Percentiles rank a stretch among this genome's conserved stretches.
Conservation (phyloP, 495 filamentous ascomycete species). For the Penicillium flavigenum region DNA sequence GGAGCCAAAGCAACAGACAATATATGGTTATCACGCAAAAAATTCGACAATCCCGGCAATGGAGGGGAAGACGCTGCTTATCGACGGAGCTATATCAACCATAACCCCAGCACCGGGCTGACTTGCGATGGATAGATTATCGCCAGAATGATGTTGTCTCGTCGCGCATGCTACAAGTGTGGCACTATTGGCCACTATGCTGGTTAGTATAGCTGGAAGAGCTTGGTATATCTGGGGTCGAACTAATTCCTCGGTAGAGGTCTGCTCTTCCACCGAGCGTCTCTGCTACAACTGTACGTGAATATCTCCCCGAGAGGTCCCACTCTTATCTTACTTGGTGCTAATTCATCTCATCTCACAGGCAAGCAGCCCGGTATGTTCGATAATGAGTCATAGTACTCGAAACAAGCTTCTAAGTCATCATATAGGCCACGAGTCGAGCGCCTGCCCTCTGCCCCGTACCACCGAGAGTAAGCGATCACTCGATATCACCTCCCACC, state of each 20-base stretch:
- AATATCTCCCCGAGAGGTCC: conserved; percentile 10
- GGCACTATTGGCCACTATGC: conserved; percentile 99
- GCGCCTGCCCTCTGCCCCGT: conserved; percentile 90
- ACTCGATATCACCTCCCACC: not conserved
- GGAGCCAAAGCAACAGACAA: not conserved
- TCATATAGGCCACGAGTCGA: conserved; percentile 87
- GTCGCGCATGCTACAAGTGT: conserved; percentile 99
- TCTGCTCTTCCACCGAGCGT: conserved; percentile 93
- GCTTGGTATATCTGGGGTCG: not conserved
- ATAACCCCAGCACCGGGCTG: conserved; percentile 15
- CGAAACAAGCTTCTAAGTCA: conserved; percentile 35
- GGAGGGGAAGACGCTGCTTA: conserved; percentile 10
- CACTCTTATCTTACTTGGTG: conserved; percentile 3
- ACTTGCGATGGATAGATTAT: conserved; percentile 26
- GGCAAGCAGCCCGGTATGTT: conserved; percentile 81
- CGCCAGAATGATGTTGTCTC: conserved; percentile 86
- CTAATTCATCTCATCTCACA: conserved; percentile 38
- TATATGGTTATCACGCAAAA: too few relatives aligned
- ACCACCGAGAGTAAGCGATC: conserved; percentile 79
- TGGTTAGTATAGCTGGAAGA: conserved; percentile 48
- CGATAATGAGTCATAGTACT: conserved; percentile 17
- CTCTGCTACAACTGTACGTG: conserved; percentile 98
- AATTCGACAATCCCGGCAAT: not conserved
- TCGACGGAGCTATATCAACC: conserved; percentile 14
- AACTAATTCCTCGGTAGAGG: conserved; percentile 56